Percentiles rank a stretch among this genome's conserved stretches.
phyloP scores from a whole-genome alignment of 1,284 basidiomycete genomes.

The Apiotrichum gamsii region DNA sequence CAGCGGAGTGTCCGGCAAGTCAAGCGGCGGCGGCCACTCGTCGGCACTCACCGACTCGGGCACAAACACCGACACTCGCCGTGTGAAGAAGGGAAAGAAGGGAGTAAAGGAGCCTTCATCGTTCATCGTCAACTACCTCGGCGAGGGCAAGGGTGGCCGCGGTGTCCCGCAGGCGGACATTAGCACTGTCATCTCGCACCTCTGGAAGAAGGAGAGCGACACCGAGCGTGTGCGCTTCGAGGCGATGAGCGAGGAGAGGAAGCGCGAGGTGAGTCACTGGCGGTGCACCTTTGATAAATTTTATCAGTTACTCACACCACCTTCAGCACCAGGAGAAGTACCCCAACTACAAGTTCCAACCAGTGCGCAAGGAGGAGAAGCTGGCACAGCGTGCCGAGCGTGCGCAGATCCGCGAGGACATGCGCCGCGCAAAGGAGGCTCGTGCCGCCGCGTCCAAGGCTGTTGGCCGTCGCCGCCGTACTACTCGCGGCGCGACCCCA shows the following conservation, averaged over 20 bases:
- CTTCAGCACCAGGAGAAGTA: slow-evolving; percentile 55
- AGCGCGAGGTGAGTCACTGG: slow-evolving; percentile 53
- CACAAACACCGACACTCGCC: too few relatives aligned
- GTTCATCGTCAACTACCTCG: slow-evolving; percentile 20
- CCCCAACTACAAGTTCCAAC: slow-evolving; percentile 68
- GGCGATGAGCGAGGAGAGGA: slow-evolving; percentile 59
- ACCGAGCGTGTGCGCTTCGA: slow-evolving; percentile 61
- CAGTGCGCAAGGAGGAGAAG: slow-evolving; percentile 62
- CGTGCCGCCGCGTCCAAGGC: not conserved
- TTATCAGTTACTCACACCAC: slow-evolving; percentile 1
- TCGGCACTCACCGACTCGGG: not conserved
- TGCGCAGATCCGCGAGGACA: slow-evolving; percentile 28
- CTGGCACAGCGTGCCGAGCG: slow-evolving; percentile 50
- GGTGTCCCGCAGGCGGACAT: slow-evolving; percentile 63
- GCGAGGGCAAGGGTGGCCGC: slow-evolving; percentile 37
- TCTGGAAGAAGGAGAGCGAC: slow-evolving; percentile 62
- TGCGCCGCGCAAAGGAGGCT: slow-evolving; percentile 23
- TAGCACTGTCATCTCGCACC: slow-evolving; percentile 60
- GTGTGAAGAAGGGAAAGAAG: slow-evolving; percentile 21
- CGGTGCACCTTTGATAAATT: too few relatives aligned
- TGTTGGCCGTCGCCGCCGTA: not conserved
- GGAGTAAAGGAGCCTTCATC: slow-evolving; percentile 20
- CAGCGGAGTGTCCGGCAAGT: too few relatives aligned
- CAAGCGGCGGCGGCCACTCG: not conserved
- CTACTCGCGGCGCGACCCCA: not conserved